Evolutionary conservation across 192 early-diverging fungal genomes (phyloP).

Genomic region (Coemansia sp.): DNA sequence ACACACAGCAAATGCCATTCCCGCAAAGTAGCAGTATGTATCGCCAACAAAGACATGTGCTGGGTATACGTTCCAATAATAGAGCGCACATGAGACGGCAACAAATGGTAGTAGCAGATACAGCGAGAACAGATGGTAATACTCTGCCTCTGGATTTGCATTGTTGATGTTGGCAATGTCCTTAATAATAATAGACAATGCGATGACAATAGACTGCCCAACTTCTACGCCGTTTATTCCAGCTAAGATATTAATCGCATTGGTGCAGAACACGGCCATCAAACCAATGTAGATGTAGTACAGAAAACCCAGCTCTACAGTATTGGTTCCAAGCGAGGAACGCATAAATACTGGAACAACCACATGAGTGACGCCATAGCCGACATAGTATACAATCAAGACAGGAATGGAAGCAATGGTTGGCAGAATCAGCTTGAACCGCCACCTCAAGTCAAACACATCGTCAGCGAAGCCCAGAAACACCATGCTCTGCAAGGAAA

Average conservation of each 20-base stretch:
- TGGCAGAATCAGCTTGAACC: conserved; percentile 93
- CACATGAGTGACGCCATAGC: conserved; percentile 83
- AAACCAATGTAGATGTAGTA: conserved; percentile 94
- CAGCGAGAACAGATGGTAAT: conserved; percentile 80
- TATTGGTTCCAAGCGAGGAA: conserved; percentile 60
- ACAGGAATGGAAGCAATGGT: conserved; percentile 89
- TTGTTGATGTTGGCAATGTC: conserved; percentile 42
- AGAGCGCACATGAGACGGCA: conserved; percentile 76
- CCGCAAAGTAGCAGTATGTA: conserved; percentile 96
- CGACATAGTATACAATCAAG: conserved; percentile 91
- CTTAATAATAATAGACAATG: conserved; percentile 69
- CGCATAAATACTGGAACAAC: conserved; percentile 83
- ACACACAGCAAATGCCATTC: conserved; percentile 98
- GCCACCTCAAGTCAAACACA: conserved; percentile 92
- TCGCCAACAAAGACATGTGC: conserved; percentile 93
- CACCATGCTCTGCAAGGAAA: conserved; percentile 94
- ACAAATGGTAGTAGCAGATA: conserved; percentile 94
- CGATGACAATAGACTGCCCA: conserved; percentile 90
- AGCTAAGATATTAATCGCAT: conserved; percentile 97
- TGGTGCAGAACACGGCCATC: conserved; percentile 91
- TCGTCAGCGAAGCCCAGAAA: conserved; percentile 98
- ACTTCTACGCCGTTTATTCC: conserved; percentile 98
- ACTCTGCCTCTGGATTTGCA: conserved; percentile 59
- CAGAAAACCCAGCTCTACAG: conserved; percentile 80
- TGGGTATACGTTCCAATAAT: conserved; percentile 92